Percentiles rank a stretch among this genome's conserved stretches.
These are phyloP conservation scores for Fagopyrum tataricum DNA, from an alignment of 148 eudicot species.

Conservation along the genomic window DNA sequence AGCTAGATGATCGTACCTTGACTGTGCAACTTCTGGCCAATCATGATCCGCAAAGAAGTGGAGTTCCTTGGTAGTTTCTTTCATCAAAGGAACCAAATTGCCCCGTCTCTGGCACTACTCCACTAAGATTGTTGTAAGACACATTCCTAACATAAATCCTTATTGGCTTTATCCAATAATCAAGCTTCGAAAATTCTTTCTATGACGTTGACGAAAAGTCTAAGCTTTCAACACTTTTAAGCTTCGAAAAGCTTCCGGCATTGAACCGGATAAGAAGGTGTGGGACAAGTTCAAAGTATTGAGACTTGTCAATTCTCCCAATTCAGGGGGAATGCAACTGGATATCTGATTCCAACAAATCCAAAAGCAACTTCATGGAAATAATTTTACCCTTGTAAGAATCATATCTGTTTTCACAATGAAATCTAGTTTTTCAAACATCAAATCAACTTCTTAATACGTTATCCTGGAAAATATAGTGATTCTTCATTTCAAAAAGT, in stretches of 20 bases:
- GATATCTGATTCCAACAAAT: slow-evolving; percentile 15
- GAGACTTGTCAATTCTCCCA: neutral
- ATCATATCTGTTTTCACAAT: slow-evolving; percentile 7
- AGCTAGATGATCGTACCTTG: neutral
- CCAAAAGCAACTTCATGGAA: neutral
- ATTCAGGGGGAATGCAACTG: slow-evolving; percentile 15
- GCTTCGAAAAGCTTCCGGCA: neutral
- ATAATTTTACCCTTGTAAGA: neutral
- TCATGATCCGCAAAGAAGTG: slow-evolving; percentile 6
- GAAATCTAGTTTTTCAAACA: neutral
- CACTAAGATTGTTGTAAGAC: slow-evolving; percentile 14
- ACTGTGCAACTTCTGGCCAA: neutral
- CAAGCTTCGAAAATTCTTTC: too few species aligned
- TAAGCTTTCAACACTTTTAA: slow-evolving; percentile 13
- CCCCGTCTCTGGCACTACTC: neutral
- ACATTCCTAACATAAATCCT: too few species aligned
- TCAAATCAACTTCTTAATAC: neutral
- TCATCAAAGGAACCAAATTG: slow-evolving; percentile 11
- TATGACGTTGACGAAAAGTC: slow-evolving; percentile 23
- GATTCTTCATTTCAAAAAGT: neutral
- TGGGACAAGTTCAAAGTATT: slow-evolving; percentile 16
- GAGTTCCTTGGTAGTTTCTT: slow-evolving; percentile 15
- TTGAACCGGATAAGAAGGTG: neutral
- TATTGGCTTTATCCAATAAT: too few species aligned
- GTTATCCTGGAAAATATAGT: neutral